Evolutionary conservation across 306 rosid species (phyloP).

Genomic region (Glycine latifolia): DNA sequence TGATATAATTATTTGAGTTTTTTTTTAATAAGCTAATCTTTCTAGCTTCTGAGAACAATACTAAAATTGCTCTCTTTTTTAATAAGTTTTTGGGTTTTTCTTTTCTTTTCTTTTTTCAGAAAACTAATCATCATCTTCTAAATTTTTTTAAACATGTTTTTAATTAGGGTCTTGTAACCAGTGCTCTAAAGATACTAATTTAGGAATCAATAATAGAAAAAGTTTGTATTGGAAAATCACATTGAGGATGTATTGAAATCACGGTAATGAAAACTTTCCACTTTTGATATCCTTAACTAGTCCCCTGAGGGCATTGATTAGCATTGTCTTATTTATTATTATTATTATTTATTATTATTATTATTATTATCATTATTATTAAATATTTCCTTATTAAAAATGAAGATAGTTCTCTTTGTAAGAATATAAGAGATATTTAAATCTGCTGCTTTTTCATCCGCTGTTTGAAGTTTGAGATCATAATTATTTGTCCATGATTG

Average conservation of each 20-base stretch:
- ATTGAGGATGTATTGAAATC: neutral
- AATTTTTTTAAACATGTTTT: neutral
- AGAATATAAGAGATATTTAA: neutral
- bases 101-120: neutral
- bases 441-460: neutral
- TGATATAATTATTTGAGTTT: neutral
- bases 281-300: neutral
- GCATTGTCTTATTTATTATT: neutral
- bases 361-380: neutral
- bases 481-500: conserved; percentile 13
- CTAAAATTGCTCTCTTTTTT: neutral
- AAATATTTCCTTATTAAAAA: neutral
- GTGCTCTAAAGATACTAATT: neutral
- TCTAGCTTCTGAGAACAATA: neutral
- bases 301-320: neutral
- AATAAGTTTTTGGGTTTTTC: neutral
- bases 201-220: neutral
- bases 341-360: too few species aligned
- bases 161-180: neutral
- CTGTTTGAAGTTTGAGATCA: conserved; percentile 26
- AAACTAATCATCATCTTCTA: neutral
- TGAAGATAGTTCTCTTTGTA: neutral
- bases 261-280: neutral
- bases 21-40: neutral
- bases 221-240: neutral